Evolutionary conservation across 306 rosid species (phyloP).

Genomic region (Crataegus laevigata): DNA sequence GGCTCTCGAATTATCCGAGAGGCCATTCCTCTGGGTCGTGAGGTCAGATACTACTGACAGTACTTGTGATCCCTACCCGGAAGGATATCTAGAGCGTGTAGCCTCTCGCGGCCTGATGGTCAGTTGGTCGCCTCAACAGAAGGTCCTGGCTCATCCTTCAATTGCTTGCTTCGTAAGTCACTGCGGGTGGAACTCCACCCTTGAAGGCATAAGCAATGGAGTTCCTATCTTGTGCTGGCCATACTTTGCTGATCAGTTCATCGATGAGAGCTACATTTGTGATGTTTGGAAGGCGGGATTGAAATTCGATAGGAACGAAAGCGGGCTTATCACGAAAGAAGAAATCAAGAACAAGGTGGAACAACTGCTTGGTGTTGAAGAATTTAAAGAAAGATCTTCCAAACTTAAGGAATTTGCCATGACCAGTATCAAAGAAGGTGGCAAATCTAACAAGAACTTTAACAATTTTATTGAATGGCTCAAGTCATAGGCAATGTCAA

Average conservation of each 20-base stretch:
- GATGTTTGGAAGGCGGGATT: conserved; percentile 24
- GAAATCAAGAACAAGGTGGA: conserved; percentile 23
- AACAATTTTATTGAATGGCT: conserved; percentile 52
- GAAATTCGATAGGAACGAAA: neutral
- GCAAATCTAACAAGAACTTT: conserved; percentile 28
- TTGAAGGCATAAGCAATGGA: neutral
- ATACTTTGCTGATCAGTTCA: neutral
- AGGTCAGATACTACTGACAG: neutral
- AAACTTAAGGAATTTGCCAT: conserved; percentile 13
- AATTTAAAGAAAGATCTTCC: conserved; percentile 3
- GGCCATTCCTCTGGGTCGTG: neutral
- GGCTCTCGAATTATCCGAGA: neutral
- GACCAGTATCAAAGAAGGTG: conserved; percentile 24
- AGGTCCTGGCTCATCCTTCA: neutral
- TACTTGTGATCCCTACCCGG: neutral
- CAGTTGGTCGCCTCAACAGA: neutral
- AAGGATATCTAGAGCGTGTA: neutral
- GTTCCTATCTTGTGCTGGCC: neutral
- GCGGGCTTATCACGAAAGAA: neutral
- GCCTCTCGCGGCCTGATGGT: neutral
- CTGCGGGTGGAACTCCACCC: neutral
- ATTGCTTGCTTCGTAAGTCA: neutral
- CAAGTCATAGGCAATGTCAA: conserved; percentile 5
- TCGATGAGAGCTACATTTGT: neutral
- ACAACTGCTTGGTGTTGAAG: conserved; percentile 6